Evolutionary conservation across 768 basidiomycete genomes (phyloP), one percentile per base, ranked within the genome.

Genomic region (Auriscalpium microsporum): DNA sequence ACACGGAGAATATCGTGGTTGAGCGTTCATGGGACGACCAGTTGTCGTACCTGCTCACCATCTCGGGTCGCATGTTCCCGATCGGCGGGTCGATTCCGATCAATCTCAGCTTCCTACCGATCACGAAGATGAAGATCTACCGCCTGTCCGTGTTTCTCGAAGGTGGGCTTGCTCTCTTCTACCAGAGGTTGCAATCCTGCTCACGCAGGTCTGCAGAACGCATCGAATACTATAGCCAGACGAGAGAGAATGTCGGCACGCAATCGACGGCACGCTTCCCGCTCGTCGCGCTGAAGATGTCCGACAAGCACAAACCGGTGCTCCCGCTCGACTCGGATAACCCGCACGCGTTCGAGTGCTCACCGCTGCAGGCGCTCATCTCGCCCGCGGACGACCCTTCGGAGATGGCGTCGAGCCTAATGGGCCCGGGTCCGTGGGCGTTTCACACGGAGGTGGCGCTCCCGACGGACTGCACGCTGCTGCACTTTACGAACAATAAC

Each of bases 1-100:
- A 90, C 53, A 78, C 75, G 0, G 83, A 83, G 58, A 88, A 82
- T 61, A 82, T 97, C 50, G 77, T 90, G 49, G 82, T 97, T 14
- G 88, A 95, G 65, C 75, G 90, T 17, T 82, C 87, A 62, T 99
- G 94, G 95, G 94, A 97, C 56, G 78, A 82, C 49, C 89, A 95
- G 66, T 65, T 93, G 61, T 83, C 86, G 55, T 96, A 94, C 64
- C 73, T 87, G 45, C 82, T 96, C 49, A 78, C 83, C 2, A 71
- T 93, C 11, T 78, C 82, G 14, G 85, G 83, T 6, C 82, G 86
- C 57, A 84, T 81, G 57, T 90, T 94, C 69, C 81, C 85, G 16
- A 80, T 98, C 28, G 94, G 93, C 35, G 88, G 91, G 40, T 76
- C 76, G 6, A 76, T 97, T 51, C 90, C 93, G 0, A 71, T 97